Conservation (phyloP, 768 basidiomycete genomes). For the Sarcomyxa edulis region DNA sequence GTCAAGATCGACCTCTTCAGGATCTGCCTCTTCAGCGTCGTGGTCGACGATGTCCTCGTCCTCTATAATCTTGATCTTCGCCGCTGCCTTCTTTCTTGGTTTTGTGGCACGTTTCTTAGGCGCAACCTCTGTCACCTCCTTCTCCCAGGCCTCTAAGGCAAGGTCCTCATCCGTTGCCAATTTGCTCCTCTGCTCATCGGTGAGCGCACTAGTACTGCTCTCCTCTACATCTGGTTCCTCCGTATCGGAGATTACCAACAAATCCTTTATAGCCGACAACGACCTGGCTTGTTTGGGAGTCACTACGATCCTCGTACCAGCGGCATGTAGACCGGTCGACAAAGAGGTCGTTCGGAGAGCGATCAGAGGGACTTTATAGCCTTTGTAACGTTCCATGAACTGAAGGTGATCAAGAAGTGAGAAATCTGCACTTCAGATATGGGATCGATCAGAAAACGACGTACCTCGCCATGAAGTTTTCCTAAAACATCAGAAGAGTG, state of each 20-base stretch:
- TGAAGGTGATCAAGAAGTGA: constrained; percentile 18
- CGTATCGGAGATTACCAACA: constrained; percentile 4
- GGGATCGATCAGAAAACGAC: constrained; percentile 15
- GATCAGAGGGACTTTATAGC: constrained; percentile 59
- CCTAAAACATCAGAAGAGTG: constrained; percentile 84
- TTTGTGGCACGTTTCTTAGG: too few species aligned
- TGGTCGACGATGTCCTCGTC: constrained; percentile 9
- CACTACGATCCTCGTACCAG: too few species aligned
- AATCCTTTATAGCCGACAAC: constrained; percentile 4
- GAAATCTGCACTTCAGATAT: constrained; percentile 2
- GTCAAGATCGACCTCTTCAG: constrained; percentile 8
- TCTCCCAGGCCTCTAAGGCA: too few species aligned
- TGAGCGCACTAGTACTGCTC: neutral
- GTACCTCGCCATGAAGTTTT: constrained; percentile 69
- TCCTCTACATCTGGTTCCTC: constrained; percentile 1
- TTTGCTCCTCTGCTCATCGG: too few species aligned
- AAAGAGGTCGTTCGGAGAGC: constrained; percentile 32
- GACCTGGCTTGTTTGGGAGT: constrained; percentile 4
- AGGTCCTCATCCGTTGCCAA: too few species aligned
- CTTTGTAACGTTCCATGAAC: constrained; percentile 76
- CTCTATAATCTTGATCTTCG: too few species aligned
- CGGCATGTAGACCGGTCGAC: constrained; percentile 32
- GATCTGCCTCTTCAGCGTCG: constrained; percentile 6
- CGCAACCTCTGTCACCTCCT: too few species aligned
- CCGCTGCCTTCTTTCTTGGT: too few species aligned